Evolutionary conservation across 306 rosid species (phyloP), one percentile per base, ranked within the genome.

Genomic region (Pterocarpus santalinus): DNA sequence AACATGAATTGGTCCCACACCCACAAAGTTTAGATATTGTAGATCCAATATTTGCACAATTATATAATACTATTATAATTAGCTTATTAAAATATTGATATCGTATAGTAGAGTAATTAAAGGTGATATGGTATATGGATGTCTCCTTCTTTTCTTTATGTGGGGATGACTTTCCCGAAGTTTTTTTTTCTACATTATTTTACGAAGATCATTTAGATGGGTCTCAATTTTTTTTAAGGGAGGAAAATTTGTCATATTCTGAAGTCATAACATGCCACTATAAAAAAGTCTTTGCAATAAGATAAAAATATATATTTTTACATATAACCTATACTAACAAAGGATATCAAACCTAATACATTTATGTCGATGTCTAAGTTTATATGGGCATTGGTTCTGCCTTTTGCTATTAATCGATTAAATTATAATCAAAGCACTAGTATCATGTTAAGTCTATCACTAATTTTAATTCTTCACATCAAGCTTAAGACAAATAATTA

Each of bases 401-500:
- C 28, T 22, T 22, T 22, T 22, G 28, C 28, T 22, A 22, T 22
- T 22, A 1, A 22, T 22, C 28, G 28, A 22, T 22, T 22, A 22
- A 22, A 22, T 22, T 22, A 22, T 22, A 22, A 22, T 22, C 28
- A 22, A 0, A 22, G 28, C 28, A 22, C 28, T 22, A 47, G 63
- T 32, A 87, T 75, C 60, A 85, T 73, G 74, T 46, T 77, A 11
- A 77, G 74, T 75, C 73, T 81, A 77, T 81, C 67, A 78, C 78
- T 12, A 68, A 65, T 47, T 73, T 71, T 38, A 72, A 43, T 51
- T 55, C 61, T 83, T 63, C 63, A 11, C 35, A 76, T 82, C 8
- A 90, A 82, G 91, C 87, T 30, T 76, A 65, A 78, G 79, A 60
- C 75, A 81, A 77, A 75, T 36, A 65, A 79, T 77, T 72, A 83